Base-by-base conservation (phyloP, 2,329 filamentous ascomycete genomes). In the Aspergillus neotritici region DNA sequence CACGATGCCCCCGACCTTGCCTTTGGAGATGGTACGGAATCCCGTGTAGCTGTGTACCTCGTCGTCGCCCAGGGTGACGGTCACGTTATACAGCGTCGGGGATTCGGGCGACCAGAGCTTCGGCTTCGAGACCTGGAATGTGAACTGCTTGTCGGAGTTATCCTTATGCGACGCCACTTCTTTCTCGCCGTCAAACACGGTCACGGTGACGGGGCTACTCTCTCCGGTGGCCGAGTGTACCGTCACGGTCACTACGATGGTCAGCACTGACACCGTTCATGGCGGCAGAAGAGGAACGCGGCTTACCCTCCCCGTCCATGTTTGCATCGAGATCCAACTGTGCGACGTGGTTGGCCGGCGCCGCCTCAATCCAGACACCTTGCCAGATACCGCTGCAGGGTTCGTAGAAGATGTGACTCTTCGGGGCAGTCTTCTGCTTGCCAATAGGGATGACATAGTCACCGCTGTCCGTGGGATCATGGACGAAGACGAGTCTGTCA, bases 301-400 rank as follows among this genome's bases (percentile, higher is more conserved):
- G 62, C 69, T 55, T 56, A 73, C 76, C 68, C 46, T 70, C 60
- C 12, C 78, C 78, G 37, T 79, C 52, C 66, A 76, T 77, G 49
- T 73, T 73, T 0, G 80, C 83, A 17, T 71, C 62, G 12, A 86
- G 55, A 48, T 85, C 77, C 2, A 86, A 64, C 32, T 75, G 69
- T 0, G 74, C 76, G 42, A 86, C 76, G 51, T 81, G 68, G 38
- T 76, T 72, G 0, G 64, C 49, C 0, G 83, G 78, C 0, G 76
- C 80, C n/a, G 76, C 71, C 57, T 84, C 79, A 2, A 87, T 66
- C 83, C 83, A 87, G 0, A 87, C 83, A 13, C 74, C 75, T 57
- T 86, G 83, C 84, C 84, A 87, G 50, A 87, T 86, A 4, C 84
- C 84, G 29, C 80, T 83, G 58, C 83, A 87, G 0, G 84, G 79